A percentile compares a stretch with the other conserved stretches of the same genome.
Evolutionary conservation across 1,284 basidiomycete genomes (phyloP).

Genomic region (Apiotrichum akiyoshidainum): DNA sequence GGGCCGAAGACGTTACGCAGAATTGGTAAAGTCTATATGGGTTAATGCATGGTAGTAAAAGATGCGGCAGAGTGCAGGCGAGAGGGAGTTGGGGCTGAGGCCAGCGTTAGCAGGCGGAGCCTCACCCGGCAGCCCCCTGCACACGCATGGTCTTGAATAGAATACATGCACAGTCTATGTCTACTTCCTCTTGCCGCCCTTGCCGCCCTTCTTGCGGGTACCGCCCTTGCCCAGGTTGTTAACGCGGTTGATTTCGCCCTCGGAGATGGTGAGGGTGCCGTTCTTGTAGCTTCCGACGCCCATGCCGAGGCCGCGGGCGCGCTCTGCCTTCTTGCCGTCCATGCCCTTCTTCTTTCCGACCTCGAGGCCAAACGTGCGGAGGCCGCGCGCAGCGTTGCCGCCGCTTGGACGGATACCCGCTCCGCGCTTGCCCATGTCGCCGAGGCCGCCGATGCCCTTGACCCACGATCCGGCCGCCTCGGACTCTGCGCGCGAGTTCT

Average conservation of each 20-base stretch:
- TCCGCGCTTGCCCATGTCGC: conserved; percentile 32
- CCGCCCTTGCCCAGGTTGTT: conserved; percentile 16
- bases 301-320: conserved; percentile 45
- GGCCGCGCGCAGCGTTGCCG: conserved; percentile 18
- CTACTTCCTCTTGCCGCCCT: conserved; percentile 11
- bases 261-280: conserved; percentile 45
- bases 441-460: conserved; percentile 41
- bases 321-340: conserved; percentile 34
- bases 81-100: too few species aligned
- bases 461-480: conserved; percentile 43
- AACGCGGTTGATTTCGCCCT: conserved; percentile 41
- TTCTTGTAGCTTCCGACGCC: conserved; percentile 48
- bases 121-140: too few species aligned
- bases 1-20: conserved; percentile 3
- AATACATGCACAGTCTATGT: conserved; percentile 5
- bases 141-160: too few species aligned
- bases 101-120: too few species aligned
- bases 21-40: too few species aligned
- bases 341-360: conserved; percentile 47
- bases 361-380: conserved; percentile 28
- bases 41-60: too few species aligned
- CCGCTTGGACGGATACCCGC: conserved; percentile 11
- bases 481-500: conserved; percentile 31
- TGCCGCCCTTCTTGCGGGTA: conserved; percentile 11
- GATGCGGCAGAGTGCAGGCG: too few species aligned